phyloP scores from a whole-genome alignment of 805 yeast genomes.

The Candida broadrunensis region DNA sequence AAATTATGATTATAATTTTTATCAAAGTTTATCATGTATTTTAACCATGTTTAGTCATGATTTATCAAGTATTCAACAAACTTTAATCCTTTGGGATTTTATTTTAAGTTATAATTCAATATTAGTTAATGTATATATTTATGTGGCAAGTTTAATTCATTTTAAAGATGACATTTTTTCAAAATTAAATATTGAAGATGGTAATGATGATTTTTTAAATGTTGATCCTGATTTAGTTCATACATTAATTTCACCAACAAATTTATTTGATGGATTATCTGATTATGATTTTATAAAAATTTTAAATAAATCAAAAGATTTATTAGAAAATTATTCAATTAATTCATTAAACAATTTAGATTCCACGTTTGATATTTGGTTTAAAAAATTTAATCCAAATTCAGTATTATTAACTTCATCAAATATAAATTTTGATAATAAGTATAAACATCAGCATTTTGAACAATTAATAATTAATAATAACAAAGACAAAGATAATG shows the following conservation, averaged over 20 bases:
- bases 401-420: conserved; percentile 38
- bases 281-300: conserved; percentile 27
- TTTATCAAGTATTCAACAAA: conserved; percentile 42
- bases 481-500: neutral
- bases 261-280: conserved; percentile 21
- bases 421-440: conserved; percentile 6
- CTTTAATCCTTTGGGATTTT: conserved; percentile 67
- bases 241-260: conserved; percentile 29
- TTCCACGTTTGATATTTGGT: conserved; percentile 30
- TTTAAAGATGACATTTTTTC: conserved; percentile 44
- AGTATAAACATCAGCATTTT: conserved; percentile 5
- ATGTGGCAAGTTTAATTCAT: conserved; percentile 50
- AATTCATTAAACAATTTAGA: conserved; percentile 14
- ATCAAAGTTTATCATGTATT: conserved; percentile 72
- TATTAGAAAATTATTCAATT: conserved; percentile 23
- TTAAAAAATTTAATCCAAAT: conserved; percentile 25
- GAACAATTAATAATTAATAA: conserved; percentile 1
- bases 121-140: conserved; percentile 54
- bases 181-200: conserved; percentile 10
- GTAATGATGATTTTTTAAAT: conserved; percentile 7
- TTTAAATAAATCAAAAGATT: conserved; percentile 20
- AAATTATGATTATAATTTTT: conserved; percentile 35
- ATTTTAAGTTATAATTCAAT: conserved; percentile 58
- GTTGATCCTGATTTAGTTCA: conserved; percentile 35
- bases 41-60: conserved; percentile 82